These are phyloP conservation scores for Wickerhamomyces subpelliculosus DNA, from an alignment of 805 yeast genomes.

Conservation along the genomic window DNA sequence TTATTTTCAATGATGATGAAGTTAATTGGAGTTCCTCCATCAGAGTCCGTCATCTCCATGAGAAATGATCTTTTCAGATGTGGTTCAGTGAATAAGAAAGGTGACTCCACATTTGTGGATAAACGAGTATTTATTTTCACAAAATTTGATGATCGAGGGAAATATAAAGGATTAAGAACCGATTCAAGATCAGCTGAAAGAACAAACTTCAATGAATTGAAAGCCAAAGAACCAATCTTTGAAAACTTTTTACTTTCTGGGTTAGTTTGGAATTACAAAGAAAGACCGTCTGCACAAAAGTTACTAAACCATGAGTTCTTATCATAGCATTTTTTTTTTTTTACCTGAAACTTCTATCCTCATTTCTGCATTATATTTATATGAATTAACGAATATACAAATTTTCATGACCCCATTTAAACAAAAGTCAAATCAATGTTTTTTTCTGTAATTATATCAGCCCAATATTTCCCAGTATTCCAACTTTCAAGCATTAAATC, in stretches of 20 bases:
- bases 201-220: not conserved
- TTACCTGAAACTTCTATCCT: no score
- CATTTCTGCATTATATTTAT: no score
- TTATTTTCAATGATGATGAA: constrained; percentile 69
- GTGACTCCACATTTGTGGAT: no score
- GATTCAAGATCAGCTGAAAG: no score
- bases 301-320: constrained; percentile 51
- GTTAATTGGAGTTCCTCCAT: constrained; percentile 77
- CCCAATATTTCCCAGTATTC: constrained; percentile 50
- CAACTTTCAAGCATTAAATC: constrained; percentile 45
- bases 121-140: no score
- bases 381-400: no score
- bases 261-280: constrained; percentile 39
- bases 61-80: constrained; percentile 31
- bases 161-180: no score
- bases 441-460: constrained; percentile 34
- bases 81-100: no score
- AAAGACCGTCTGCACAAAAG: constrained; percentile 45
- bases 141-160: no score
- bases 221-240: constrained; percentile 18
- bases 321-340: not conserved
- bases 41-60: constrained; percentile 29
- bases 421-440: constrained; percentile 42
- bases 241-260: constrained; percentile 22
- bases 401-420: constrained; percentile 13